Base-by-base conservation (phyloP, 345 rosid species). In the Dovyalis caffra region DNA sequence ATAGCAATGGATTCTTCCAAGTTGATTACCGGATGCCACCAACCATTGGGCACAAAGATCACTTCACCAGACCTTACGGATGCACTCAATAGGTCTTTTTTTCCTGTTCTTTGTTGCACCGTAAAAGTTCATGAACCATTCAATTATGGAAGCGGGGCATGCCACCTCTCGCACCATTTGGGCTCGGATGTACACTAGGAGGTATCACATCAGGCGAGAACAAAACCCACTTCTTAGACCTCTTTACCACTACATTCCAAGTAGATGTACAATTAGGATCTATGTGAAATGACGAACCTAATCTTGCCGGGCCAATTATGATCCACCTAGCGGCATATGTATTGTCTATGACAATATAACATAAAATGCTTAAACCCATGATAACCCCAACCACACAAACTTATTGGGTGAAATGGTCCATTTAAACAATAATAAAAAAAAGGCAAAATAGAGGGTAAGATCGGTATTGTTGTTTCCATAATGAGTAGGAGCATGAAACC, bases 21-120 rank as follows among this genome's bases (percentile, higher is more conserved):
- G 87, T 95, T 95, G 79, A 95, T 91, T 71, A 93, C 99, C 68
- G 93, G 63, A 87, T 95, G 99, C 99, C 99, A 95, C 99, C 99
- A 95, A 74, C 99, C 99, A 75, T 85, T 88, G 63, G 99, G 99
- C 57, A 95, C 93, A 85, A 95, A 95, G 73, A 95, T 87, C 58
- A 93, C 94, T 80, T 93, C 99, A 76, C 99, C 98, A 0, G 97
- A n/a, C 91, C 87, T 87, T 93, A 81, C 99, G 93, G 51, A 95
- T 75, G 75, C 99, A 95, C 76, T 95, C 99, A 33, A 89, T 78
- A 69, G 99, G 97, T 73, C 83, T 88, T 89, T 82, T 93, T 71
- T 84, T 75, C 97, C 90, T 91, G 33, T 51, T 77, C 82, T 82
- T 95, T 12, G 99, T 87, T n/a, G 89, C 89, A 38, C 82, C 87